Evolutionary conservation across 2,329 filamentous ascomycete genomes (phyloP), one percentile per base, ranked within the genome.

Genomic region (Trichoderma semiorbis): DNA sequence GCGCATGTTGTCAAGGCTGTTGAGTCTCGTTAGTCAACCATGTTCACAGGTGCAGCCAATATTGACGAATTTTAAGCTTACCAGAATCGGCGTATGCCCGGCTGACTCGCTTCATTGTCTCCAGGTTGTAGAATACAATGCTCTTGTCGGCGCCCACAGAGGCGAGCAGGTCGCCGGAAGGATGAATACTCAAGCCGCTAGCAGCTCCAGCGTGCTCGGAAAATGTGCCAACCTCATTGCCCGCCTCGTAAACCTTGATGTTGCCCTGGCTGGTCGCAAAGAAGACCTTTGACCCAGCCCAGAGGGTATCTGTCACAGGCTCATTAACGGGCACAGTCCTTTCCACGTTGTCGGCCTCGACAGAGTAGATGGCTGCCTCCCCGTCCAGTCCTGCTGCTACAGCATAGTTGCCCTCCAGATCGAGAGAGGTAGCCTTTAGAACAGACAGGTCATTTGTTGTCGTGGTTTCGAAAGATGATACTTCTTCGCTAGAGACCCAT

Each of bases 91-190:
- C 92, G 80, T 92, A 96, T 55, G 95, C 89, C 75, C 95, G 93
- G 69, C 91, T 92, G 61, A 95, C 89, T 30, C 90, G 88, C 77
- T 90, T 88, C 78, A 90, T 85, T 5, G 85, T 86, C 24, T 86
- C 81, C 50, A 98, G 81, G 75, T 98, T 94, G 81, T 98, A 98
- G 74, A 98, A 89, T 2, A 95, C 89, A 78, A 97, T 94, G 81
- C 92, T 95, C 88, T 97, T 98, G 81, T 99, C 96, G 2, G 90
- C 88, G 63, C 95, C 95, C 39, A 96, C 92, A 0, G 95, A 97
- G 2, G 93, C 95, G 61, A 98, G 80, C 71, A 99, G 89, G 68
- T 92, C 89, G 50, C 92, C 93, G 75, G 92, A 92, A 1, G 96
- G 94, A 80, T 99, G 96, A 8, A 95, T 79, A 43, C 93, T 90